Percentiles rank a stretch among this genome's conserved stretches.
Evolutionary conservation across 768 basidiomycete genomes (phyloP).

Genomic region (Pleurotus tuoliensis): DNA sequence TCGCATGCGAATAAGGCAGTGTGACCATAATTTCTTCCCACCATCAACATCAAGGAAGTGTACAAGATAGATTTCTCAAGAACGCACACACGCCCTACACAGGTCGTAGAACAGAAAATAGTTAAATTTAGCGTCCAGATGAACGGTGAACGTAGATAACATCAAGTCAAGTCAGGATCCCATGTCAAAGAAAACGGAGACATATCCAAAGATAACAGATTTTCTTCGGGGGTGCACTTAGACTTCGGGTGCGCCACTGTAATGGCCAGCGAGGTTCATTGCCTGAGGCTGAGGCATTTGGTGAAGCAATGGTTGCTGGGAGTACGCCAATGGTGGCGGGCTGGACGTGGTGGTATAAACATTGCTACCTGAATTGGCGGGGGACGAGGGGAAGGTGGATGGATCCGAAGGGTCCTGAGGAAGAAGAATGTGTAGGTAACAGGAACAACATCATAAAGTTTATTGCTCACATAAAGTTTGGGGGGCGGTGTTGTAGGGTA

Average conservation of each 20-base stretch:
- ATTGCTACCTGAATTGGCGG: not conserved
- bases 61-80: too few species aligned
- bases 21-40: not conserved
- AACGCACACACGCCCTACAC: too few species aligned
- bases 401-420: conserved; percentile 12
- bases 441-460: too few species aligned
- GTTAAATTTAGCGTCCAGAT: too few species aligned
- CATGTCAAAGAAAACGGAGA: not conserved
- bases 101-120: too few species aligned
- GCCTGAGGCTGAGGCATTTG: not conserved
- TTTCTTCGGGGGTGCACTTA: conserved; percentile 3
- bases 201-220: not conserved
- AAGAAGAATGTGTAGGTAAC: not conserved
- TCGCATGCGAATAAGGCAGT: not conserved
- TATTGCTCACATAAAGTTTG: conserved; percentile 34
- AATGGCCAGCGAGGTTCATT: not conserved
- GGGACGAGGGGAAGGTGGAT: conserved; percentile 9
- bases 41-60: too few species aligned
- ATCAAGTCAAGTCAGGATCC: too few species aligned
- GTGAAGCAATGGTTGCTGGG: not conserved
- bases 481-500: conserved; percentile 21
- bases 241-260: conserved; percentile 17
- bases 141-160: too few species aligned
- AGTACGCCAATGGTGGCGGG: not conserved
- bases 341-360: not conserved